phyloP scores from a whole-genome alignment of 306 rosid species.

The Trichosanthes truncata region DNA sequence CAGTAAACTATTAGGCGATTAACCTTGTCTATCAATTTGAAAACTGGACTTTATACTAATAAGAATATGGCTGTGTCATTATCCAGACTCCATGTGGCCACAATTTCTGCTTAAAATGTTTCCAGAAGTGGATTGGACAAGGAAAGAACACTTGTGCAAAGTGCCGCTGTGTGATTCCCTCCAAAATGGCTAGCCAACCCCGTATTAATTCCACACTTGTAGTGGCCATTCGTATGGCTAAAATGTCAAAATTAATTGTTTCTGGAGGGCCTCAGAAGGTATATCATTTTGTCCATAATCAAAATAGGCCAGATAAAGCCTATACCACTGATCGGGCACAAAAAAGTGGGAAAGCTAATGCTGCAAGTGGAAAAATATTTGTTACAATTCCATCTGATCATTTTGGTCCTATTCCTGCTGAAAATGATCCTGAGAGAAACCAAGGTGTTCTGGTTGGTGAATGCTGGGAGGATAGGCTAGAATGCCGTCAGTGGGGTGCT shows the following conservation, averaged over 20 bases:
- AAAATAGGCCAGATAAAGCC: conserved; percentile 56
- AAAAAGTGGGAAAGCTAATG: conserved; percentile 43
- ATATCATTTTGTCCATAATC: conserved; percentile 29
- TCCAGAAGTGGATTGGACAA: conserved; percentile 48
- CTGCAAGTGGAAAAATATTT: conserved; percentile 55
- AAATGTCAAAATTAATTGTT: conserved; percentile 14
- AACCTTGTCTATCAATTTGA: neutral
- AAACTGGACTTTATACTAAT: neutral
- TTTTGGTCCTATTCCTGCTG: conserved; percentile 61
- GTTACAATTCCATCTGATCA: conserved; percentile 46
- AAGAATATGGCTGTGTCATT: neutral
- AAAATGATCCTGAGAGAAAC: conserved; percentile 43
- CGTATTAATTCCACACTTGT: conserved; percentile 68
- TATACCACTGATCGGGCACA: conserved; percentile 49
- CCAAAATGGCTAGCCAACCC: conserved; percentile 53
- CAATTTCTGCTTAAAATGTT: conserved; percentile 73
- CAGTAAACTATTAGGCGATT: neutral
- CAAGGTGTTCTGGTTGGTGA: conserved; percentile 60
- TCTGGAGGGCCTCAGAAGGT: conserved; percentile 23
- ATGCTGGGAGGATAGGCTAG: conserved; percentile 48
- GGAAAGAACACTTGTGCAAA: conserved; percentile 45
- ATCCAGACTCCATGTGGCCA: conserved; percentile 78
- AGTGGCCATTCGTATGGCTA: conserved; percentile 55
- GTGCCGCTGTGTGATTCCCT: conserved; percentile 42
- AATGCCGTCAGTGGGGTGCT: conserved; percentile 72